Evolutionary conservation across 192 early-diverging fungal species (phyloP), one percentile per base, ranked within the genome.

Genomic region (Gaertneriomyces semiglobifer): DNA sequence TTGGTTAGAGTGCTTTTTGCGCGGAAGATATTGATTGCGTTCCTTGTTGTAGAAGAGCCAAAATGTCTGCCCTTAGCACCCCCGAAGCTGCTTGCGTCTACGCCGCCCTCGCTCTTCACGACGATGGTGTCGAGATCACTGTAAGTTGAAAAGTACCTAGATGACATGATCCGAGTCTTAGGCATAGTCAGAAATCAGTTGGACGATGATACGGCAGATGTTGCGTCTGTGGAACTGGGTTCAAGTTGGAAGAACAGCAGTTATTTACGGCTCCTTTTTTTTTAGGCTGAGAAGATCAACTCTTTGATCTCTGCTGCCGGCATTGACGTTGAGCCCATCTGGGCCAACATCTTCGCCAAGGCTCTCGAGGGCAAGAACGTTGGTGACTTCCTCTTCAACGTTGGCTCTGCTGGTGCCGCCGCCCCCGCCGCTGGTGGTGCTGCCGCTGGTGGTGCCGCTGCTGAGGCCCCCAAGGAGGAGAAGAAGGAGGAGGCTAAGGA

Each of bases 61-160:
- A 8, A 65, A 81, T 81, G 79, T 71, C 68, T 44, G 20, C 60
- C 39, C 70, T 81, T 48, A 86, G 86, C 67, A 68, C 81, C 76
- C 73, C 88, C 72, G 93, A 98, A 82, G 84, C 88, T 70, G 94
- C 95, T 75, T 86, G 91, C 81, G 88, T 88, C 57, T 96, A 97
- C 88, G 92, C 96, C 68, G 87, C 96, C 51, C 90, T 99, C 72
- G 97, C 97, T 88, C 94, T 99, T 77, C 84, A 92, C 81, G 96
- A 99, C 79, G 96, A 97, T 79, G 89, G 92, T 74, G 79, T 96
- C 78, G 93, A 89, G 70, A 93, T 99, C 86, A 93, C 94, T 71
- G 94, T 96, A 85, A 78, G 87, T 80, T 58, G 56, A 79, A 62
- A 55, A 60, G 43, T 47, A 14, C 51, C 11, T 16, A 19, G 20